A percentile compares a stretch with the other conserved stretches of the same genome.
Conservation (phyloP, 441 rosid species). For the Pelargonium cotyledonis region DNA sequence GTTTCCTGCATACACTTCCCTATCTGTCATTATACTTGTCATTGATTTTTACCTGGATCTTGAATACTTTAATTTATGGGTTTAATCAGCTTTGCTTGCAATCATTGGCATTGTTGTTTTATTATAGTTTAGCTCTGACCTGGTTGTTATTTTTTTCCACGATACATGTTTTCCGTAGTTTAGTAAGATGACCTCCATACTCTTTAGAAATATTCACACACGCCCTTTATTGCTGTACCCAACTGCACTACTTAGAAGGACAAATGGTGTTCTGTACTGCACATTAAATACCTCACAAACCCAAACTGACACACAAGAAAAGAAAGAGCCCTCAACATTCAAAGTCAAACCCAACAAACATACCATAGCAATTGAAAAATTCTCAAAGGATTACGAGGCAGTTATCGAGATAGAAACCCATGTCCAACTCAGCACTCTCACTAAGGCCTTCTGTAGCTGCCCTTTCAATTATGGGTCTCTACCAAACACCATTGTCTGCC, state of each 20-base stretch:
- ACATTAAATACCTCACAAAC: slow-evolving; percentile 38
- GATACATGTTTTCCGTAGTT: background rate
- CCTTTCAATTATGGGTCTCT: slow-evolving; percentile 75
- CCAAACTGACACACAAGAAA: slow-evolving; percentile 54
- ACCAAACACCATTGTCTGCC: slow-evolving; percentile 74
- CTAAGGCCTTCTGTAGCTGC: slow-evolving; percentile 84
- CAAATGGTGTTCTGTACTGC: slow-evolving; percentile 30
- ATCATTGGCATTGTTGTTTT: background rate
- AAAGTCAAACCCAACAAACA: slow-evolving; percentile 41
- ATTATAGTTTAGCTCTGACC: background rate
- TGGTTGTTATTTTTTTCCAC: background rate
- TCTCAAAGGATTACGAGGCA: slow-evolving; percentile 60
- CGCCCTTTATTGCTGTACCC: slow-evolving; percentile 41
- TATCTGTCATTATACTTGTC: no score
- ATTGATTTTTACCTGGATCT: background rate
- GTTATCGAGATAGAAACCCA: slow-evolving; percentile 92
- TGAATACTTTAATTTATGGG: background rate
- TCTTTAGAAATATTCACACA: slow-evolving; percentile 46
- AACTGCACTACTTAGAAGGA: slow-evolving; percentile 42
- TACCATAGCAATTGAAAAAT: slow-evolving; percentile 40
- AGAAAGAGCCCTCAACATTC: slow-evolving; percentile 31
- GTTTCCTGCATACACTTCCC: background rate
- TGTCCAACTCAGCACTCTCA: slow-evolving; percentile 72
- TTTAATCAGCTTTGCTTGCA: background rate
- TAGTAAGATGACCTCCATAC: slow-evolving; percentile 49